Evolutionary conservation across 164 flowering plant genomes (phyloP).

Genomic region (Stephania yunnanensis): DNA sequence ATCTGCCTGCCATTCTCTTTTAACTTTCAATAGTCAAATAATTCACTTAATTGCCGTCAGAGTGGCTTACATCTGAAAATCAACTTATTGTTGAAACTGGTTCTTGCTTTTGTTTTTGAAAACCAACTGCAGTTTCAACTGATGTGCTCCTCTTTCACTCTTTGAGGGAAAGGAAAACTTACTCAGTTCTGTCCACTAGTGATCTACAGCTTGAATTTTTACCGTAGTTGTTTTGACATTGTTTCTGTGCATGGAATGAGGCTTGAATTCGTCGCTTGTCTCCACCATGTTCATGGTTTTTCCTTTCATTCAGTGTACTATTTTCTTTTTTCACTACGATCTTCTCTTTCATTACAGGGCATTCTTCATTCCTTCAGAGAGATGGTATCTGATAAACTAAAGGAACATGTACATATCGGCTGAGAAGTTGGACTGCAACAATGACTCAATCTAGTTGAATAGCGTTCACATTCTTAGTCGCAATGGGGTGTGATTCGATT

Average conservation of each 20-base stretch:
- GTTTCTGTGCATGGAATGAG: no score
- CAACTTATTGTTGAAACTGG: background rate
- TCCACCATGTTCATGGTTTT: background rate
- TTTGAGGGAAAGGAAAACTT: background rate
- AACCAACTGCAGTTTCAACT: background rate
- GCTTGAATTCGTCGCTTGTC: background rate
- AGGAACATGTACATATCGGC: background rate
- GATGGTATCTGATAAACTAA: background rate
- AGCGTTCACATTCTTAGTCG: background rate
- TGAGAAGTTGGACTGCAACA: background rate
- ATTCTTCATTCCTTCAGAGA: background rate
- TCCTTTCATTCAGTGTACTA: no score
- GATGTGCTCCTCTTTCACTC: background rate
- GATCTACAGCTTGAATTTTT: background rate
- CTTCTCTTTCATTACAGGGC: background rate
- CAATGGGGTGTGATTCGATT: background rate
- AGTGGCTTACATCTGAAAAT: background rate
- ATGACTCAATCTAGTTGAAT: background rate
- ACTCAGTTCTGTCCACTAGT: background rate
- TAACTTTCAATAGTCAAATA: background rate
- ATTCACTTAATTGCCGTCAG: background rate
- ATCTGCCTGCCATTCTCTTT: background rate
- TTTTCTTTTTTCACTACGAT: no score
- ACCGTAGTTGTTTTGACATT: background rate
- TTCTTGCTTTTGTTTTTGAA: background rate